Evolutionary conservation across 1,284 basidiomycete genomes (phyloP).

Genomic region (Singerocomus rubriflavus): DNA sequence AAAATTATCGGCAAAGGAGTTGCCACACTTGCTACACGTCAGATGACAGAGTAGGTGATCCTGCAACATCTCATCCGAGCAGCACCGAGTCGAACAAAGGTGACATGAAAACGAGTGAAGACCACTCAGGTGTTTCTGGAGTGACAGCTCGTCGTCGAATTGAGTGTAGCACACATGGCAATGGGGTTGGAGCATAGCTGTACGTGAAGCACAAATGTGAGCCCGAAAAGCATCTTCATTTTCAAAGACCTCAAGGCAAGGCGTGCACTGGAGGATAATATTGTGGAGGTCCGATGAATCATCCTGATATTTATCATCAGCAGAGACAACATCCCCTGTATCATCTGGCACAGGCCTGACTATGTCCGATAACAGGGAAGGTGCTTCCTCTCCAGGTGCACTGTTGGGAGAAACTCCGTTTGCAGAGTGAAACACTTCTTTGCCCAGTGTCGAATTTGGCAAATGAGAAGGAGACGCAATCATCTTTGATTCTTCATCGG

Average conservation of each 20-base stretch:
- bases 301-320: neutral
- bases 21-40: conserved; percentile 22
- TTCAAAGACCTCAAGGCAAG: conserved; percentile 21
- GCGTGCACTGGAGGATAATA: conserved; percentile 12
- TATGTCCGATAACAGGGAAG: neutral
- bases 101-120: conserved; percentile 15
- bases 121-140: conserved; percentile 21
- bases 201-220: conserved; percentile 20
- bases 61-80: conserved; percentile 27
- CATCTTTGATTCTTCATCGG: neutral
- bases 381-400: neutral
- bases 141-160: conserved; percentile 20
- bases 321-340: neutral
- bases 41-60: conserved; percentile 29
- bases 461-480: neutral
- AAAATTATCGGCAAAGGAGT: conserved; percentile 21
- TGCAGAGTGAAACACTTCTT: conserved; percentile 9
- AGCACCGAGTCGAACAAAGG: conserved; percentile 21
- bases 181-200: conserved; percentile 15
- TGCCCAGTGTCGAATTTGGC: conserved; percentile 4
- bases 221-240: conserved; percentile 3
- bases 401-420: neutral
- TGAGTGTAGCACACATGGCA: conserved; percentile 22
- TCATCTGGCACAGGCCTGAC: neutral
- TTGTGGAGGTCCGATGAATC: neutral